phyloP scores from a whole-genome alignment of 768 basidiomycete species.

The Chalciporus piperatus region DNA sequence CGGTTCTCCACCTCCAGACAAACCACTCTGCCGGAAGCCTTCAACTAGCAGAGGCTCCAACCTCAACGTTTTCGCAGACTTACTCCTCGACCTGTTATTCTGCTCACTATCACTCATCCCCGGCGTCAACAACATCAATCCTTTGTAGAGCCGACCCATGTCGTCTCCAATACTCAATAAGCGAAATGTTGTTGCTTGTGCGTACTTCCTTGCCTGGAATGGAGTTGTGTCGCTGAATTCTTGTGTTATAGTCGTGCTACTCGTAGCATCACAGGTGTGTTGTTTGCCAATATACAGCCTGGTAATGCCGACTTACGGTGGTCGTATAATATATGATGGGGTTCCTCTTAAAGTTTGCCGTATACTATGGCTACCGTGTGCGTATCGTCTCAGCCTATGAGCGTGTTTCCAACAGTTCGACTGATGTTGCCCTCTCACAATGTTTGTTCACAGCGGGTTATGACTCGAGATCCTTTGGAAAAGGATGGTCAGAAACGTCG shows the following conservation, averaged over 20 bases:
- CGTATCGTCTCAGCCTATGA: constrained; percentile 22
- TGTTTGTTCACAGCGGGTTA: constrained; percentile 52
- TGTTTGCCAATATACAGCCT: neutral
- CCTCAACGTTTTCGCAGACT: neutral
- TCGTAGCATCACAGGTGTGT: constrained; percentile 52
- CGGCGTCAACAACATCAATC: neutral
- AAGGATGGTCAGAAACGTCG: constrained; percentile 69
- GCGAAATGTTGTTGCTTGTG: constrained; percentile 46
- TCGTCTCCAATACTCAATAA: constrained; percentile 36
- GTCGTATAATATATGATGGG: neutral
- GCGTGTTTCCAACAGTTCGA: neutral
- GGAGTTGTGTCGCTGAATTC: constrained; percentile 7
- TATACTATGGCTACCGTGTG: constrained; percentile 74
- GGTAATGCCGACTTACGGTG: constrained; percentile 1
- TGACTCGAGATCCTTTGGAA: constrained; percentile 51
- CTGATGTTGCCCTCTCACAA: neutral
- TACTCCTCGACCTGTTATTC: neutral
- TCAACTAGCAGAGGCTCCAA: neutral
- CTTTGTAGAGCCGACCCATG: constrained; percentile 9
- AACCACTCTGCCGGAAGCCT: neutral
- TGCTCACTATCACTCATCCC: neutral
- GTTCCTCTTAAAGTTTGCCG: constrained; percentile 55
- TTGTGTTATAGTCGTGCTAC: constrained; percentile 43
- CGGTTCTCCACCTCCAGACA: neutral
- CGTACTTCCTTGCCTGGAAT: constrained; percentile 6